Percentiles rank a stretch among this genome's conserved stretches.
Conservation (phyloP, 345 rosid genomes). For the Eucalyptus curtisii region DNA sequence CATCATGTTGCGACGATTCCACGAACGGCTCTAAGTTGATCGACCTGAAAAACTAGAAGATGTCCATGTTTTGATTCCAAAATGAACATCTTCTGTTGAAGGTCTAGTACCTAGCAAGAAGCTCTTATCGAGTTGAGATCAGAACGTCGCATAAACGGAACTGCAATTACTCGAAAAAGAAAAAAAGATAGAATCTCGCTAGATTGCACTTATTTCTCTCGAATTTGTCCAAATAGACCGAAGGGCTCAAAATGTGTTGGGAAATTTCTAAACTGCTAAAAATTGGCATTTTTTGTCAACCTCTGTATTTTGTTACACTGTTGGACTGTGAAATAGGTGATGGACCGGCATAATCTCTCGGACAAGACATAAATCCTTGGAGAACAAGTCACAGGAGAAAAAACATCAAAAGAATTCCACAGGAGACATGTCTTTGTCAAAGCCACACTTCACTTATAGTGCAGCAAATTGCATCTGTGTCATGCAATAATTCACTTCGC, state of each 20-base stretch:
- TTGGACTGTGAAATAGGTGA: not conserved
- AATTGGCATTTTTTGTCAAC: not conserved
- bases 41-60: not conserved
- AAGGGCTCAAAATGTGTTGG: not conserved
- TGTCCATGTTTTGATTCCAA: not conserved
- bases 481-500: not conserved
- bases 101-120: not conserved
- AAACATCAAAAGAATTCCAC: not conserved
- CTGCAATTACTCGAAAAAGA: accelerated
- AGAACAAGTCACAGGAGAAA: not conserved
- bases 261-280: not conserved
- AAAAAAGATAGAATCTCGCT: not conserved
- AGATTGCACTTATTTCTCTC: not conserved
- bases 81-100: not conserved
- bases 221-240: not conserved
- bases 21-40: not conserved
- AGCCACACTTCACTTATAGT: not conserved
- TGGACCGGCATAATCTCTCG: not conserved
- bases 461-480: not conserved
- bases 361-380: not conserved
- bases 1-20: not conserved
- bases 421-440: not conserved
- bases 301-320: not conserved
- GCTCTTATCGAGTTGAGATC: not conserved
- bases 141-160: accelerated